Conservation (phyloP, 805 yeast species). For the Metschnikowia lachancei region DNA sequence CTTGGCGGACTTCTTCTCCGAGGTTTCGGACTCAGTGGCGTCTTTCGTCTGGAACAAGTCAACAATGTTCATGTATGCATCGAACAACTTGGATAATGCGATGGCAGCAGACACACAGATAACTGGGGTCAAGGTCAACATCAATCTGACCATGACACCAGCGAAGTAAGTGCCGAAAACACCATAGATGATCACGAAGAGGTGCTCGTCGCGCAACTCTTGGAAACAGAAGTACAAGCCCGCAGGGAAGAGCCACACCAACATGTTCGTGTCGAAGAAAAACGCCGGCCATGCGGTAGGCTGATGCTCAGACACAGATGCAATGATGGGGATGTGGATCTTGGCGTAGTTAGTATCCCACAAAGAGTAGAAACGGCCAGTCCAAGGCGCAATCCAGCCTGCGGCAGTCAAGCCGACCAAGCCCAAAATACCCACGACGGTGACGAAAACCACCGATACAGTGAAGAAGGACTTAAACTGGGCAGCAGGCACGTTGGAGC, state of each 20-base stretch:
- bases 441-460: conserved; percentile 55
- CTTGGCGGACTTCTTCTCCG: neutral
- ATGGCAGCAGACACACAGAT: conserved; percentile 92
- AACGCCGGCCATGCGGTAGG: conserved; percentile 99
- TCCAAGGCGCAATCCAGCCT: conserved; percentile 98
- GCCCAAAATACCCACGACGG: conserved; percentile 63
- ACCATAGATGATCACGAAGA: conserved; percentile 85
- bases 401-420: conserved; percentile 78
- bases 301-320: conserved; percentile 98
- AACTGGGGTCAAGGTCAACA: conserved; percentile 94
- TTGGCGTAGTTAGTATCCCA: conserved; percentile 99
- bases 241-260: conserved; percentile 98
- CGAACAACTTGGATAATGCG: conserved; percentile 80
- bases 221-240: conserved; percentile 90
- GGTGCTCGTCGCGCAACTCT: conserved; percentile 87
- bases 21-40: neutral
- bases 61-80: conserved; percentile 70
- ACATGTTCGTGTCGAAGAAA: conserved; percentile 87
- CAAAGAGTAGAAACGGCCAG: conserved; percentile 95
- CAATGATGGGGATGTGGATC: conserved; percentile 97
- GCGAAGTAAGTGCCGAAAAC: conserved; percentile 97
- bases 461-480: conserved; percentile 70
- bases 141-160: conserved; percentile 97
- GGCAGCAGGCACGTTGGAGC: conserved; percentile 63
- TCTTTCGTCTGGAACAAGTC: conserved; percentile 26